These are phyloP conservation scores for Striga hermonthica DNA, from an alignment of 305 asterid genomes.

Conservation along the genomic window DNA sequence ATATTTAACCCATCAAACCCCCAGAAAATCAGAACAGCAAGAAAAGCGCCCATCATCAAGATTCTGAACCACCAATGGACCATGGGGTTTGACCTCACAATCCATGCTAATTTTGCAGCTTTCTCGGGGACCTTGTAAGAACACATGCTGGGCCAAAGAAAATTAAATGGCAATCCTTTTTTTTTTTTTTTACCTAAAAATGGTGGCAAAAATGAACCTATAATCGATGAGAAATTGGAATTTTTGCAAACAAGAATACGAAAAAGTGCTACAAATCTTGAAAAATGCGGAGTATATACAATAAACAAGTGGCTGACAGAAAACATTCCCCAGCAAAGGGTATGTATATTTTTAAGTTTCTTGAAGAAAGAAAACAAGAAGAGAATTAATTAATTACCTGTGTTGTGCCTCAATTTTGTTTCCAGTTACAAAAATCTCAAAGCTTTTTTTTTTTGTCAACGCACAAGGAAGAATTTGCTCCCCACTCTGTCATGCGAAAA, in stretches of 20 bases:
- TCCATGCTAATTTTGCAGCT: conserved; percentile 46
- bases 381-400: conserved; percentile 22
- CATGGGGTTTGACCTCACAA: conserved; percentile 46
- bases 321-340: conserved; percentile 15
- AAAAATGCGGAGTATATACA: not conserved
- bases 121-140: conserved; percentile 53
- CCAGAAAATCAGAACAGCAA: conserved; percentile 58
- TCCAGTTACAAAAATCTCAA: conserved; percentile 16
- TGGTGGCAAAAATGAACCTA: conserved; percentile 8
- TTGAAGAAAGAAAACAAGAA: conserved; percentile 31
- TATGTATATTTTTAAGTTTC: conserved; percentile 11
- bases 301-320: not conserved
- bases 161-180: not conserved
- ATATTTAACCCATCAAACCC: conserved; percentile 43
- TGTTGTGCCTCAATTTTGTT: conserved; percentile 25
- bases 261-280: not conserved
- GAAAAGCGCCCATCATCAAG: conserved; percentile 44
- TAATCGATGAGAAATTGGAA: conserved; percentile 1
- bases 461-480: conserved; percentile 10
- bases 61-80: conserved; percentile 64
- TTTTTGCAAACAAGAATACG: not conserved
- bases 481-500: conserved; percentile 5
- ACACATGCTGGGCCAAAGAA: not conserved
- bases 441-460: conserved; percentile 20
- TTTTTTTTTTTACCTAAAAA: not conserved